These are phyloP conservation scores for Penicillium sp. DNA, from an alignment of 2,329 filamentous ascomycete species.

Conservation along the genomic window DNA sequence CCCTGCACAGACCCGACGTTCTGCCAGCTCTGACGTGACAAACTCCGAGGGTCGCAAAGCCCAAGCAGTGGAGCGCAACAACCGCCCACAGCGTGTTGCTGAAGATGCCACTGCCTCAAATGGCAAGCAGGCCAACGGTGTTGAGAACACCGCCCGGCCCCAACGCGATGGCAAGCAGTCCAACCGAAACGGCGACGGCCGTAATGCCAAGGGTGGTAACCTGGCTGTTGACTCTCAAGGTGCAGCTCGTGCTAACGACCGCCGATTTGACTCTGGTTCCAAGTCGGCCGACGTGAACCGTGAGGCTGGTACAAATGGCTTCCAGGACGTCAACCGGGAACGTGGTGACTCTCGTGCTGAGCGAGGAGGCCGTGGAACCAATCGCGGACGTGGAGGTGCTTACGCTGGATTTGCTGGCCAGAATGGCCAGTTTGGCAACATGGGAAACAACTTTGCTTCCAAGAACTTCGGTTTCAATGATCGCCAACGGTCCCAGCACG, in stretches of 20 bases:
- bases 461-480: conserved; percentile 46
- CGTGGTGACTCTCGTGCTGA: conserved; percentile 39
- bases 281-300: conserved; percentile 39
- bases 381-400: conserved; percentile 43
- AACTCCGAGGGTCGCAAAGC: conserved; percentile 35
- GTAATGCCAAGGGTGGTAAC: conserved; percentile 30
- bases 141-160: conserved; percentile 32
- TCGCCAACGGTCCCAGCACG: conserved; percentile 44
- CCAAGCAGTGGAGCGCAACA: conserved; percentile 30
- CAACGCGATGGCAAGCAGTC: conserved; percentile 38
- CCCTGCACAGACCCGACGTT: conserved; percentile 39
- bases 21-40: conserved; percentile 35
- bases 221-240: conserved; percentile 36
- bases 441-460: conserved; percentile 43
- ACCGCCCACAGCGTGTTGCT: conserved; percentile 24
- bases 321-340: conserved; percentile 39
- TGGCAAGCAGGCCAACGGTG: conserved; percentile 30
- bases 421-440: conserved; percentile 40
- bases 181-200: conserved; percentile 33
- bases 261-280: conserved; percentile 40
- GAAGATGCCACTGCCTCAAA: conserved; percentile 29
- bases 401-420: conserved; percentile 38
- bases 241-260: conserved; percentile 34
- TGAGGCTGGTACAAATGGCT: conserved; percentile 26
- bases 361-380: conserved; percentile 37